Evolutionary conservation across 768 basidiomycete genomes (phyloP).

Genomic region (Podaxis sp.): DNA sequence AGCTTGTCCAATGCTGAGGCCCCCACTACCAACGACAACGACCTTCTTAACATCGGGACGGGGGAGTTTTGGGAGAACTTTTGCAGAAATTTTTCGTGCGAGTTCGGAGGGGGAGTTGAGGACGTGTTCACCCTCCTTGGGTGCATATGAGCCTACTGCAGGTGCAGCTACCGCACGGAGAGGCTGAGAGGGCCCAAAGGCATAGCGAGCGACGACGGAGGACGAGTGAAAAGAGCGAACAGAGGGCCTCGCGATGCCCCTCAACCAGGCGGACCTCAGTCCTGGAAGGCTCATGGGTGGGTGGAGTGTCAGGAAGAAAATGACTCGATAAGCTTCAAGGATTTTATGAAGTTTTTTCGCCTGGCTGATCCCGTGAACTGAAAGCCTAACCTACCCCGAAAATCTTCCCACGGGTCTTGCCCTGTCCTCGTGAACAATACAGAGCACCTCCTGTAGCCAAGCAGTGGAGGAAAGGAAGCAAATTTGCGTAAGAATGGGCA

Average conservation of each 20-base stretch:
- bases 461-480: not conserved
- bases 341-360: slow-evolving; percentile 17
- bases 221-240: slow-evolving; percentile 54
- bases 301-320: slow-evolving; percentile 13
- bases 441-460: not conserved
- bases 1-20: slow-evolving; percentile 95
- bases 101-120: slow-evolving; percentile 94
- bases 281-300: slow-evolving; percentile 40
- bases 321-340: not conserved
- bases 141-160: slow-evolving; percentile 68
- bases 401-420: slow-evolving; percentile 5
- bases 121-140: slow-evolving; percentile 70
- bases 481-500: not conserved
- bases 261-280: slow-evolving; percentile 39
- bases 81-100: slow-evolving; percentile 90
- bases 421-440: not conserved
- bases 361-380: slow-evolving; percentile 8
- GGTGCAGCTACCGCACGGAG: slow-evolving; percentile 71
- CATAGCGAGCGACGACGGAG: slow-evolving; percentile 29
- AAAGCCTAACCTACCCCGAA: slow-evolving; percentile 3
- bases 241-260: slow-evolving; percentile 31
- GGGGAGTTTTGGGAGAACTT: slow-evolving; percentile 88
- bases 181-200: slow-evolving; percentile 48
- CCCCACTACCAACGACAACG: slow-evolving; percentile 94
- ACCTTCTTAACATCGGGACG: slow-evolving; percentile 93